Evolutionary conservation across 345 rosid species (phyloP), one percentile per base, ranked within the genome.

Genomic region (Populus davidiana): DNA sequence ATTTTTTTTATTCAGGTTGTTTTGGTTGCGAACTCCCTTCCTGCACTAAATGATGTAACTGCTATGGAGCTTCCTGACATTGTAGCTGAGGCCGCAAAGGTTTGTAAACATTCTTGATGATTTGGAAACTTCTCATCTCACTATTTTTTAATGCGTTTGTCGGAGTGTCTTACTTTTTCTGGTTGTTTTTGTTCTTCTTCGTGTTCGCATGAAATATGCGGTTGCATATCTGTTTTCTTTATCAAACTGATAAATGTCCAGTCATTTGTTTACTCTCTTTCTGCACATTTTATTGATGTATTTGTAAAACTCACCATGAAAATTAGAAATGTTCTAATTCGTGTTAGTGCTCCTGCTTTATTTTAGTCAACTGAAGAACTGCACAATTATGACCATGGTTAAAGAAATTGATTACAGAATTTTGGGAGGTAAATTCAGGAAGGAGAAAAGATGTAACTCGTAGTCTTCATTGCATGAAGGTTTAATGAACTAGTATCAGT

Each of bases 51-150:
- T 64, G 99, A 96, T 64, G 89, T 91, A 70, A 96, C 99, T 43
- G 97, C 99, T 56, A 96, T 92, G 97, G 99, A 96, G 88, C 89
- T 96, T 74, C 99, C 98, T 65, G 98, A 91, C 75, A 96, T 96
- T 75, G 91, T 96, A 1, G 99, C 98, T 1, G 97, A 90, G 85
- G 98, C 99, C 81, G 97, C 99, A 44, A 96, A 96, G 98, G 99
- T 96, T 74, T 50, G 73, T 73, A 23, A 14, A n/a, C 35, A 49
- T 63, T 29, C 75, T 62, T 67, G 49, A 49, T 25, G 75, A 31
- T 65, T 75, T 61, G 72, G 29, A 66, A 31, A 39, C 44, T 67
- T 65, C 35, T 41, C 31, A 14, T 75, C 36, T 12, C 36, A 13
- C 59, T n/a, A 39, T 33, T 9, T 59, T 59, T n/a, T 9, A 10